Percentiles rank a stretch among this genome's conserved stretches.
Evolutionary conservation across 495 filamentous ascomycete genomes (phyloP).

Genomic region (Diplogelasinospora grovesii): DNA sequence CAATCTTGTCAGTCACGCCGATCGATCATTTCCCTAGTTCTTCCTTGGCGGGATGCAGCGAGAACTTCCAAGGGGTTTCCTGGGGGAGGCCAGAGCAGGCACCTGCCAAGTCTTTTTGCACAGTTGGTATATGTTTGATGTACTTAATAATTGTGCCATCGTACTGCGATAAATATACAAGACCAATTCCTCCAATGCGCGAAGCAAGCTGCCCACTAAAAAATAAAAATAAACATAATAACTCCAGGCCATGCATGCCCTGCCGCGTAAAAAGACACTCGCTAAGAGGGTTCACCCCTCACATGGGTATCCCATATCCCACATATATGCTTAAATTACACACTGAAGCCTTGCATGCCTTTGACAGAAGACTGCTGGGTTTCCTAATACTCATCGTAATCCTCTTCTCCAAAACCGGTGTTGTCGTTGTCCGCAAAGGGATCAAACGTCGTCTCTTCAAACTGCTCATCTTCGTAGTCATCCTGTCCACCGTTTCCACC

Average conservation of each 20-base stretch:
- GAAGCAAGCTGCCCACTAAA: too few relatives aligned
- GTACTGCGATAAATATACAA: too few relatives aligned
- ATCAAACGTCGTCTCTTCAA: conserved; percentile 19
- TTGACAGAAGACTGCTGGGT: neutral
- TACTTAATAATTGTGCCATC: too few relatives aligned
- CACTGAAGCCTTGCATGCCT: neutral
- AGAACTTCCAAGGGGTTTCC: too few relatives aligned
- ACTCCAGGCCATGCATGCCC: neutral
- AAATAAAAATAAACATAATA: neutral
- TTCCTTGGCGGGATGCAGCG: too few relatives aligned
- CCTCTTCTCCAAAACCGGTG: conserved; percentile 6
- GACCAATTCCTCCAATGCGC: too few relatives aligned
- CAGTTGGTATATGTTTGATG: too few relatives aligned
- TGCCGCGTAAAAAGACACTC: neutral
- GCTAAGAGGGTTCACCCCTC: neutral
- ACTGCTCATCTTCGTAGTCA: conserved; percentile 27
- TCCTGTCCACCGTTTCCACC: conserved; percentile 24
- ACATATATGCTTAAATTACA: too few relatives aligned
- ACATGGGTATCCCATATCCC: neutral
- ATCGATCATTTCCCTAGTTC: too few relatives aligned
- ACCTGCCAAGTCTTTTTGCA: too few relatives aligned
- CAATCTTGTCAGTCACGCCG: too few relatives aligned
- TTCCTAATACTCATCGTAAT: conserved; percentile 14
- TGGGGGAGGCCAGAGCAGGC: too few relatives aligned
- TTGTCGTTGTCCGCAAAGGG: conserved; percentile 18